Conservation (phyloP, 352 stramenopile species). For the Aphanomyces astaci region DNA sequence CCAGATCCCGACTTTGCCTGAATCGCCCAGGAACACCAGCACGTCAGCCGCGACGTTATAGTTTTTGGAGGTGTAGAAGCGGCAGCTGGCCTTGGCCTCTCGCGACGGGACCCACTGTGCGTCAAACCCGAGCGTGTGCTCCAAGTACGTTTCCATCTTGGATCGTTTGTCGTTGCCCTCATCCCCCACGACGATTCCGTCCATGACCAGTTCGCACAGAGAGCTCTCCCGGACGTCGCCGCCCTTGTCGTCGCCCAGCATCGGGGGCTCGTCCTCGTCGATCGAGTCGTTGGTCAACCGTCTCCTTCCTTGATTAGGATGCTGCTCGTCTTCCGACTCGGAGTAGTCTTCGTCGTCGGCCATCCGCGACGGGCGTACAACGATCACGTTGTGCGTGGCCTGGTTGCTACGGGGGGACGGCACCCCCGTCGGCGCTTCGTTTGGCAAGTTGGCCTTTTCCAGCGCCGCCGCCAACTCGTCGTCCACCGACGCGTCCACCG, state of each 20-base stretch:
- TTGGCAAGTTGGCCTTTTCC: slow-evolving; percentile 7
- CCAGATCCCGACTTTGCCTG: slow-evolving; percentile 12
- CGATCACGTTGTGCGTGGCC: neutral
- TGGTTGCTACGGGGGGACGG: neutral
- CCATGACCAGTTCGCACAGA: slow-evolving; percentile 11
- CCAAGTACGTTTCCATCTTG: neutral
- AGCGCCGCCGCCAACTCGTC: slow-evolving; percentile 13
- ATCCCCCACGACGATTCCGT: neutral
- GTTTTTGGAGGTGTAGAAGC: slow-evolving; percentile 19
- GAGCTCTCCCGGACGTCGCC: neutral
- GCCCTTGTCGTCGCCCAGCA: neutral
- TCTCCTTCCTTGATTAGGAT: neutral
- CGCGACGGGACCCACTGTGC: slow-evolving; percentile 15
- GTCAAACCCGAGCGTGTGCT: slow-evolving; percentile 2
- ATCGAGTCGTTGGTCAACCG: neutral
- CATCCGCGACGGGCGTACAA: slow-evolving; percentile 10
- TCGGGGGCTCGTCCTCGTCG: neutral
- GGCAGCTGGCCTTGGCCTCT: slow-evolving; percentile 11
- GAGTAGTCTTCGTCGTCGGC: slow-evolving; percentile 20
- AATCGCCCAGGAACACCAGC: slow-evolving; percentile 16
- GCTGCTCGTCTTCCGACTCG: slow-evolving; percentile 18
- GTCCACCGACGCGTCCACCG: slow-evolving; percentile 9
- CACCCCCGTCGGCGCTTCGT: neutral
- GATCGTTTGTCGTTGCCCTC: neutral
- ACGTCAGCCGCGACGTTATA: slow-evolving; percentile 5